These are phyloP conservation scores for Albophoma yamanashiensis DNA, from an alignment of 2,329 filamentous ascomycete species.

Conservation along the genomic window DNA sequence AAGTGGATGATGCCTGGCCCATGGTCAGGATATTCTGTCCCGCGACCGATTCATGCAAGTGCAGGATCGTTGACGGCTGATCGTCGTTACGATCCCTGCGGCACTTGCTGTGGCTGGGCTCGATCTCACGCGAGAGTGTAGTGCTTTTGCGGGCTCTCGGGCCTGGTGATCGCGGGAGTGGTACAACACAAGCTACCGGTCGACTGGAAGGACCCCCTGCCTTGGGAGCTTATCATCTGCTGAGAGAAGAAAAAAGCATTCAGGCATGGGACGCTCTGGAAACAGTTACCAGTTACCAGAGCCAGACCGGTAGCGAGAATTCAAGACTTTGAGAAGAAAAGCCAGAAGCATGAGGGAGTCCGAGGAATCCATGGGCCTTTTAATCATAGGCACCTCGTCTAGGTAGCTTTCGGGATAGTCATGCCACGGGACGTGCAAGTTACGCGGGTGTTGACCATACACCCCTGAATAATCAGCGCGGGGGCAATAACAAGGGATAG, in stretches of 20 bases:
- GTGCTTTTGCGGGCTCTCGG: background rate
- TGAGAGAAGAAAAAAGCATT: constrained; percentile 9
- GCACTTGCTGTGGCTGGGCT: constrained; percentile 14
- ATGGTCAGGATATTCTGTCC: background rate
- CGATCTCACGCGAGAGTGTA: constrained; percentile 12
- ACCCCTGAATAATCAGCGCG: constrained; percentile 4
- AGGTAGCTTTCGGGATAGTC: background rate
- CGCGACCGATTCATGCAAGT: constrained; percentile 9
- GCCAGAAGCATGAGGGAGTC: constrained; percentile 21
- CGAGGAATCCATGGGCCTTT: constrained; percentile 15
- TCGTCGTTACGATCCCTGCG: constrained; percentile 27
- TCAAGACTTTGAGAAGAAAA: constrained; percentile 31
- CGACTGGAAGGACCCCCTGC: background rate
- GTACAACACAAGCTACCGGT: constrained; percentile 1
- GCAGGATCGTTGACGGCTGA: constrained; percentile 20
- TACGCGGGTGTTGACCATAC: constrained; percentile 2
- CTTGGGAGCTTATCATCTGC: background rate
- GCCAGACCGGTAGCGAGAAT: constrained; percentile 26
- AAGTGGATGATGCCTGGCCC: background rate
- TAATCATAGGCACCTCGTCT: constrained; percentile 5
- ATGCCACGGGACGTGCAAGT: constrained; percentile 7
- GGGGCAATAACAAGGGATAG: constrained; percentile 5
- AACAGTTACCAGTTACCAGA: constrained; percentile 15
- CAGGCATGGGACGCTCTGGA: constrained; percentile 9
- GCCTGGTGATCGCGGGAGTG: background rate